These are phyloP conservation scores for Galeopsis tetrahit DNA, from an alignment of 257 asterid species.

Conservation along the genomic window DNA sequence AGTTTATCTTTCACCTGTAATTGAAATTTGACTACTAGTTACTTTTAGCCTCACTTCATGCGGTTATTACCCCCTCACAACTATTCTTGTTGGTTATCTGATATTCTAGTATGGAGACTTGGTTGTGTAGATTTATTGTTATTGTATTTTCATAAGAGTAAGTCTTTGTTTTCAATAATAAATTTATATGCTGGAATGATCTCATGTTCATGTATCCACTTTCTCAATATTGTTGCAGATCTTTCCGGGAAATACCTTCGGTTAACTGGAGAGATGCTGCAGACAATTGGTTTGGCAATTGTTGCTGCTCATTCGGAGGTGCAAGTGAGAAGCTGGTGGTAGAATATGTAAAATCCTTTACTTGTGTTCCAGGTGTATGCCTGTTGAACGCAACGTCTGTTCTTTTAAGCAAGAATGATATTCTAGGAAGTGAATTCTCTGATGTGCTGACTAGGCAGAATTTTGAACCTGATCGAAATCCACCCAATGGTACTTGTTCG, in stretches of 20 bases:
- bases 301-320: constrained; percentile 96
- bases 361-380: constrained; percentile 72
- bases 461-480: constrained; percentile 33
- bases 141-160: background rate
- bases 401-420: constrained; percentile 64
- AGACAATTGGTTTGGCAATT: constrained; percentile 97
- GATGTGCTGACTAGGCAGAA: constrained; percentile 35
- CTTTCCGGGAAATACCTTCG: constrained; percentile 87
- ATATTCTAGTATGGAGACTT: background rate
- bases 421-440: constrained; percentile 57
- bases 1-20: background rate
- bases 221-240: constrained; percentile 41
- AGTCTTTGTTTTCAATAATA: background rate
- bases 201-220: background rate
- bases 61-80: background rate
- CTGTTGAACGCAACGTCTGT: constrained; percentile 71
- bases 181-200: constrained; percentile 3
- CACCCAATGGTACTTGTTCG: constrained; percentile 24
- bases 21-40: constrained; percentile 6
- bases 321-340: constrained; percentile 78
- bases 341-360: constrained; percentile 63
- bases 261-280: constrained; percentile 92
- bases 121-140: background rate
- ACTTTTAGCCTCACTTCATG: background rate
- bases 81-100: constrained; percentile 6